Evolutionary conservation across 2,329 filamentous ascomycete genomes (phyloP).

Genomic region (Stylonectria norvegica): DNA sequence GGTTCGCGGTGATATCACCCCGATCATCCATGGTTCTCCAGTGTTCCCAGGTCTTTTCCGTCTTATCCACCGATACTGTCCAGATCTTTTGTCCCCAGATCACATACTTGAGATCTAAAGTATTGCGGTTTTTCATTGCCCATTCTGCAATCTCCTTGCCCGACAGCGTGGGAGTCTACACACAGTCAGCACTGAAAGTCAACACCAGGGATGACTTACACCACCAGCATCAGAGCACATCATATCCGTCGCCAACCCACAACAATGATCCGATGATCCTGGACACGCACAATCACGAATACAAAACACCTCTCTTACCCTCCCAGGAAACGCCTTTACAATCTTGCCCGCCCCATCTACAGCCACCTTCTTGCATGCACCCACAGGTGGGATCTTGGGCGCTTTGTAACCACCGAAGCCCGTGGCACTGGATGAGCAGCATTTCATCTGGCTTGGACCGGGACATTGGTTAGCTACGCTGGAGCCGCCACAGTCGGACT

Average conservation of each 20-base stretch:
- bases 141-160: constrained; percentile 46
- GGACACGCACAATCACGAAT: constrained; percentile 33
- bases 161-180: constrained; percentile 34
- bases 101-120: constrained; percentile 45
- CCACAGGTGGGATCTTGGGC: constrained; percentile 33
- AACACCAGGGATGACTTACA: constrained; percentile 27
- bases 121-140: constrained; percentile 42
- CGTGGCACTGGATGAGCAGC: constrained; percentile 31
- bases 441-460: constrained; percentile 37
- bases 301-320: constrained; percentile 34
- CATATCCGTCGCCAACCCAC: constrained; percentile 36
- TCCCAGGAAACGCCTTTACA: constrained; percentile 34
- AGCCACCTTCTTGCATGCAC: constrained; percentile 35
- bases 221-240: constrained; percentile 38
- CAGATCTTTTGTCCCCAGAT: constrained; percentile 51
- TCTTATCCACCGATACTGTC: constrained; percentile 34
- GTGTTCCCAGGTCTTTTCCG: constrained; percentile 36
- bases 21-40: constrained; percentile 44
- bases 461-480: constrained; percentile 33
- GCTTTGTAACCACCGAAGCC: constrained; percentile 36
- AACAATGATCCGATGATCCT: constrained; percentile 36
- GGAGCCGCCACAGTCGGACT: constrained; percentile 35
- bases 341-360: constrained; percentile 35
- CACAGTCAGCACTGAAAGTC: not conserved
- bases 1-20: constrained; percentile 40